Percentiles rank a stretch among this genome's conserved stretches.
These are phyloP conservation scores for Cystobasidium onofrii DNA, from an alignment of 768 basidiomycete species.

Conservation along the genomic window DNA sequence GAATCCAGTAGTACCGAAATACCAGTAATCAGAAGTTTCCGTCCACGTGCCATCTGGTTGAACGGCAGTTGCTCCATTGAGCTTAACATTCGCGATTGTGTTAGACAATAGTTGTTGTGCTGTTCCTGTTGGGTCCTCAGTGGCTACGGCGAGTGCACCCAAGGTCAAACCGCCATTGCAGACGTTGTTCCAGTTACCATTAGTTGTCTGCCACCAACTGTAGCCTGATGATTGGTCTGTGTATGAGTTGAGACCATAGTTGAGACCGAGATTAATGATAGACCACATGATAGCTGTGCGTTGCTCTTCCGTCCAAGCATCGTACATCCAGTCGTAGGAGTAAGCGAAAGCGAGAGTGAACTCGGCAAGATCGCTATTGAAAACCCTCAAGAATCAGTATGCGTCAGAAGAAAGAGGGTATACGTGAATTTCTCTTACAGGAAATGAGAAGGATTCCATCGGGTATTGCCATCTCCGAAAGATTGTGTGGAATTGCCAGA, in stretches of 20 bases:
- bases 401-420: neutral
- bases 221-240: slow-evolving; percentile 28
- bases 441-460: slow-evolving; percentile 13
- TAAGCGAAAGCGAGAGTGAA: slow-evolving; percentile 60
- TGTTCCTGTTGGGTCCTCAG: slow-evolving; percentile 66
- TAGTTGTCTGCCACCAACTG: slow-evolving; percentile 38
- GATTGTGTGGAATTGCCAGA: neutral
- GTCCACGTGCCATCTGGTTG: slow-evolving; percentile 75
- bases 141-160: slow-evolving; percentile 72
- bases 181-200: slow-evolving; percentile 83
- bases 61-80: slow-evolving; percentile 58
- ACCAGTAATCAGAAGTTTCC: slow-evolving; percentile 71
- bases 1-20: slow-evolving; percentile 45
- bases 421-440: neutral
- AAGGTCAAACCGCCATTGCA: slow-evolving; percentile 88
- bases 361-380: neutral
- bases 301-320: slow-evolving; percentile 67
- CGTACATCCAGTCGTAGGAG: slow-evolving; percentile 94
- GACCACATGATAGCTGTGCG: slow-evolving; percentile 60
- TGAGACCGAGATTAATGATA: slow-evolving; percentile 69
- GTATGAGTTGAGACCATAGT: slow-evolving; percentile 34
- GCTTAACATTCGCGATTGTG: slow-evolving; percentile 64
- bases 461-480: neutral
- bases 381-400: neutral
- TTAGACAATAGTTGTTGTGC: slow-evolving; percentile 60